Evolutionary conservation across 1,139 yeast species (phyloP), one percentile per base, ranked within the genome.

Genomic region (Candida sojae): DNA sequence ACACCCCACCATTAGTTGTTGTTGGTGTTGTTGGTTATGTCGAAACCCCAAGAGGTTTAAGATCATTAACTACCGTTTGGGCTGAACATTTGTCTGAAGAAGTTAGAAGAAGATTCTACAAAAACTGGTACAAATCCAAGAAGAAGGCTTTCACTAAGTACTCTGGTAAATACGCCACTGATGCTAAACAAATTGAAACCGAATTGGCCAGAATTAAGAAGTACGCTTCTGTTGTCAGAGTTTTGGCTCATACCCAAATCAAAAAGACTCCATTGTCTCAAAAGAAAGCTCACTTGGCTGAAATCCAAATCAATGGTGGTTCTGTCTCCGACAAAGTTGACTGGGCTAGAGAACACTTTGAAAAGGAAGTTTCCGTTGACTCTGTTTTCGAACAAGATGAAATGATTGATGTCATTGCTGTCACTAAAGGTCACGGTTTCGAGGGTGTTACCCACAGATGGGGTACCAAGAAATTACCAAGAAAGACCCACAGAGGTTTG

Each of bases 401-500:
- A 84, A 87, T 89, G 88, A 86, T 93, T 70, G 99, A 93, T 71
- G 97, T 90, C 69, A 86, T 92, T 73, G 99, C 97, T 71, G 97
- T 95, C 74, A 95, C 99, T 86, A 92, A 88, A 86, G 99, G 99
- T 93, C 80, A 93, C 85, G 99, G 99, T 85, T 90, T 88, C 89
- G 99, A 92, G 82, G 99, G 99, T 91, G 98, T 92, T 69, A 95
- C 99, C 83, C 96, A 91, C 91, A 91, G 99, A 89, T 93, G 98
- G 98, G 99, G 99, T 77, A 93, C 99, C 87, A 95, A 92, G 93
- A 91, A 88, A 86, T 84, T 93, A 69, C 99, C 99, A 82, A 91
- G 99, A 86, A 93, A 93, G 96, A 93, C 99, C 77, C 99, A 93
- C 82, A 91, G 98, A 88, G 99, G 99, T 93, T 86, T 92, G 77